Conservation (phyloP, 139 green algal species). For the Desmodesmus armatus region DNA sequence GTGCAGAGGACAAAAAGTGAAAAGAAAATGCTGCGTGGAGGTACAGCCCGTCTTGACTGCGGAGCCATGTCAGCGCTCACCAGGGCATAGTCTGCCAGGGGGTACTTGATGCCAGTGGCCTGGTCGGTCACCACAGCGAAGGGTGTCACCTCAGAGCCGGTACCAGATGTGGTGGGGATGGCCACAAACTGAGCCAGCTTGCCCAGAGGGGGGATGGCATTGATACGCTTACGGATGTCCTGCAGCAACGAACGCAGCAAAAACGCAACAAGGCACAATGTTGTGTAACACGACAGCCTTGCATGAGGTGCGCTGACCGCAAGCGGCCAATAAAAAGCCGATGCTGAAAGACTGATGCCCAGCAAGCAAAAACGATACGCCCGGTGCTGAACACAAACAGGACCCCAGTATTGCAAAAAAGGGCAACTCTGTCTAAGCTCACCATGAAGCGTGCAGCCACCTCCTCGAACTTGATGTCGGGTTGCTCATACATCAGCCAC, state of each 20-base stretch:
- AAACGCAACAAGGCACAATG: no score
- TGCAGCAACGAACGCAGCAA: neutral
- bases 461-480: conserved; percentile 74
- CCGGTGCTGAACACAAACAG: neutral
- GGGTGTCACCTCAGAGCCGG: conserved; percentile 76
- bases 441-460: conserved; percentile 80
- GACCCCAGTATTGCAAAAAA: neutral
- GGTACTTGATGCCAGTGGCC: conserved; percentile 68
- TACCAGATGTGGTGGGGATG: conserved; percentile 77
- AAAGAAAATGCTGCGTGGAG: no score
- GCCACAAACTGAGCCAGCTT: conserved; percentile 60
- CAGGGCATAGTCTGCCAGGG: conserved; percentile 72
- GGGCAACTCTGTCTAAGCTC: neutral
- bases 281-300: no score
- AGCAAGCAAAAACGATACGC: neutral
- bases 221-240: conserved; percentile 82
- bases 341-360: no score
- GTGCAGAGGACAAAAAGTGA: no score
- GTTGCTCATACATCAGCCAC: conserved; percentile 82
- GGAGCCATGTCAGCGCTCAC: no score
- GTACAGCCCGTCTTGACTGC: no score
- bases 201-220: conserved; percentile 65
- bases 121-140: conserved; percentile 81
- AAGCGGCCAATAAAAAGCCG: no score
- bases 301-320: neutral